These are phyloP conservation scores for Phytophthora ohioensis DNA, from an alignment of 352 stramenopile species.

Conservation along the genomic window DNA sequence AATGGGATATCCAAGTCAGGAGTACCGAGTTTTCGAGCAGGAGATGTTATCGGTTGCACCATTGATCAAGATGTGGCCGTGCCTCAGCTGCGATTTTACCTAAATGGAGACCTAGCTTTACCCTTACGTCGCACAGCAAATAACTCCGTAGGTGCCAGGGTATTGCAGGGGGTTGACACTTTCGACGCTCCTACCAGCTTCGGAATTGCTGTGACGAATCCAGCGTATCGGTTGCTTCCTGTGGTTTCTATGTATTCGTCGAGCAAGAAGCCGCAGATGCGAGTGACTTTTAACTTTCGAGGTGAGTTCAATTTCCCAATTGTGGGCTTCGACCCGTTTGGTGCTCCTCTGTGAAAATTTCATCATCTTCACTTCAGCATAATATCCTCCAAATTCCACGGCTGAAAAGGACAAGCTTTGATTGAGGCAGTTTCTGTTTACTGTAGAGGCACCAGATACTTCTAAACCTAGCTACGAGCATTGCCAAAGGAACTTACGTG, in stretches of 20 bases:
- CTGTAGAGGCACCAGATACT: too few relatives aligned
- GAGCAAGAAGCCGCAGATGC: slow-evolving; percentile 72
- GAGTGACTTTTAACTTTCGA: slow-evolving; percentile 83
- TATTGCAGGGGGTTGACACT: background rate
- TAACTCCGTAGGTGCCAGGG: background rate
- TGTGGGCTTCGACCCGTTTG: slow-evolving; percentile 75
- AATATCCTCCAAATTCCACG: too few relatives aligned
- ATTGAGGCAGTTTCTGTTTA: too few relatives aligned
- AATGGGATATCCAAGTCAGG: slow-evolving; percentile 76
- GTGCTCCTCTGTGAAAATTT: slow-evolving; percentile 49
- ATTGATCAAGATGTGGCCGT: slow-evolving; percentile 80
- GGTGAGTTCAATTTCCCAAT: slow-evolving; percentile 76
- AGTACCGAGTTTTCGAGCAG: slow-evolving; percentile 68
- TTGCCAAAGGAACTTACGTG: too few relatives aligned
- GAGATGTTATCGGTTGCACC: slow-evolving; percentile 77
- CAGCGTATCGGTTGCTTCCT: slow-evolving; percentile 67
- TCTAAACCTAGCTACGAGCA: too few relatives aligned
- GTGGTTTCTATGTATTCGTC: slow-evolving; percentile 84
- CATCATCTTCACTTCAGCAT: too few relatives aligned
- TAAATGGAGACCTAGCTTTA: slow-evolving; percentile 78
- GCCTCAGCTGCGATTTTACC: slow-evolving; percentile 76
- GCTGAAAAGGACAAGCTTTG: too few relatives aligned
- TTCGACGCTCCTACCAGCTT: slow-evolving; percentile 9
- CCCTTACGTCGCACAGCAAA: slow-evolving; percentile 36
- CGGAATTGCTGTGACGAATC: slow-evolving; percentile 63